phyloP scores from a whole-genome alignment of 2,329 filamentous ascomycete genomes.

The Nakataea oryzae region DNA sequence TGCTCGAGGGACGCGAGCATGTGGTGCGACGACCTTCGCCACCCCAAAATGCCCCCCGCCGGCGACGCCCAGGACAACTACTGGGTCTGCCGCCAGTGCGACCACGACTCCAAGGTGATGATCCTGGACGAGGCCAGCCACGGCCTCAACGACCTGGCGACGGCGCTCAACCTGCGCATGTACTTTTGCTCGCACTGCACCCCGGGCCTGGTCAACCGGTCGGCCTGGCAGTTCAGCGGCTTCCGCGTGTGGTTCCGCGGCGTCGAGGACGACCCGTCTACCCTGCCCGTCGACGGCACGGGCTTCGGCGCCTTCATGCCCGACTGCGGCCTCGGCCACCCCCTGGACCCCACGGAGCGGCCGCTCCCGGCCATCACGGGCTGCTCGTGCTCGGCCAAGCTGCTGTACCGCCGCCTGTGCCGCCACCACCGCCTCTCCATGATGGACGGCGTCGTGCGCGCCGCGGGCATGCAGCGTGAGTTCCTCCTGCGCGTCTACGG shows the following conservation, averaged over 20 bases:
- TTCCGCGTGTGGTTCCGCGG: neutral
- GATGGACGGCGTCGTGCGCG: neutral
- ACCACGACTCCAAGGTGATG: neutral
- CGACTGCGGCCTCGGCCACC: neutral
- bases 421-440: neutral
- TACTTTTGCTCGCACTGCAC: neutral
- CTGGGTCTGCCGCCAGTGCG: neutral
- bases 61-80: neutral
- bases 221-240: neutral
- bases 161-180: neutral
- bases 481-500: neutral
- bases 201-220: neutral
- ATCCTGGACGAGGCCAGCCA: neutral
- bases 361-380: neutral
- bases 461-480: neutral
- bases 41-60: neutral
- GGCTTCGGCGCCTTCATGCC: neutral
- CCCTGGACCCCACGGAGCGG: neutral
- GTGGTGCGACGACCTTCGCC: neutral
- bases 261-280: neutral
- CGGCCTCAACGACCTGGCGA: neutral
- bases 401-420: neutral
- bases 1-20: neutral
- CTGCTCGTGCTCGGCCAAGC: neutral
- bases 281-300: neutral